These are phyloP conservation scores for Infundibulicybe gibba DNA, from an alignment of 768 basidiomycete genomes.

Conservation along the genomic window DNA sequence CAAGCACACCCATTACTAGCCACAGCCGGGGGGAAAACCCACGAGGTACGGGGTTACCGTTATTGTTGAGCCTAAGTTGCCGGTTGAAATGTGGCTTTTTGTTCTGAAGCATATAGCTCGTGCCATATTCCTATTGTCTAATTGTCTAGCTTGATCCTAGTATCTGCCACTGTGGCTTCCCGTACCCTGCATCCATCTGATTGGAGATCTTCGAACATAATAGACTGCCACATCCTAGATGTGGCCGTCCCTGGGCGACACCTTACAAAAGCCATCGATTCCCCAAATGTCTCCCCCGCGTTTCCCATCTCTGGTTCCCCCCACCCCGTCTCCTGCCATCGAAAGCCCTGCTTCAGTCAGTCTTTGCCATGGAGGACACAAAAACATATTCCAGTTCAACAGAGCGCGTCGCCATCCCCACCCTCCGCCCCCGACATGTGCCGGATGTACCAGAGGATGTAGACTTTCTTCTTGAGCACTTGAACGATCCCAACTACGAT, in stretches of 20 bases:
- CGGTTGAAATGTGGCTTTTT: too few species aligned
- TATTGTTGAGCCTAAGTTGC: too few species aligned
- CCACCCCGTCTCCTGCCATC: slow-evolving; percentile 15
- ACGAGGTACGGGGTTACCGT: too few species aligned
- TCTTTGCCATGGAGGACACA: slow-evolving; percentile 44
- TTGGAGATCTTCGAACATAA: not conserved
- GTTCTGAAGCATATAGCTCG: too few species aligned
- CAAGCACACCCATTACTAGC: too few species aligned
- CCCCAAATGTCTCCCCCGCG: slow-evolving; percentile 14
- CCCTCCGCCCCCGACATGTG: slow-evolving; percentile 43
- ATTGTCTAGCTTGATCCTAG: slow-evolving; percentile 28
- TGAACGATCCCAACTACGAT: slow-evolving; percentile 83
- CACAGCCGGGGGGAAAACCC: too few species aligned
- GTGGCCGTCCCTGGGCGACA: not conserved
- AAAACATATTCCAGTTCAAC: slow-evolving; percentile 35
- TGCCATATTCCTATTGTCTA: slow-evolving; percentile 49
- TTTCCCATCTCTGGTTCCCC: slow-evolving; percentile 20
- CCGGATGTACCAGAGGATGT: slow-evolving; percentile 83
- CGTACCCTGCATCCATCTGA: slow-evolving; percentile 13
- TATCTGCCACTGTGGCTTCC: slow-evolving; percentile 18
- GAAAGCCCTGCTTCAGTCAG: slow-evolving; percentile 13
- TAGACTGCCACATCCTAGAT: slow-evolving; percentile 7
- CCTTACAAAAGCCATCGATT: too few species aligned
- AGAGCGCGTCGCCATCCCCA: slow-evolving; percentile 32
- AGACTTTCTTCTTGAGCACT: slow-evolving; percentile 65